Base-by-base conservation (phyloP, 1,284 basidiomycete genomes). In the Anthracocystis setariae region DNA sequence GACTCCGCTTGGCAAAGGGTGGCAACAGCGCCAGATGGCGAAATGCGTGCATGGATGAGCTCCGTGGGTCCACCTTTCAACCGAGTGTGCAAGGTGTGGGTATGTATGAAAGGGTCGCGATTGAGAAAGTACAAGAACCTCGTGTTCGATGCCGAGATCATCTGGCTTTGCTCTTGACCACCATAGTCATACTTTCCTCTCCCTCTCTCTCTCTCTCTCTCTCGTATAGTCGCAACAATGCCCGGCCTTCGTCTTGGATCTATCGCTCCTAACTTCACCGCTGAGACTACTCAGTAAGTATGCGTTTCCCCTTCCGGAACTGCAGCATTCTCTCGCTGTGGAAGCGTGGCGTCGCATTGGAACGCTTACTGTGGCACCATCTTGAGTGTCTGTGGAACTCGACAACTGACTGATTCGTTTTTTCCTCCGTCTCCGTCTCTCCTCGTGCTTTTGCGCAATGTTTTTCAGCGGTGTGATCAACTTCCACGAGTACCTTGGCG, bases 401-500 rank as follows among this genome's bases (percentile, higher is more conserved):
- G 32, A 33, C 32, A 33, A 8, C 32, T 8, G 15, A 33, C 32
- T 33, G 32, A 33, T n/a, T 15, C 44, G 24, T 13, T 18, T 18
- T 20, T 12, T 32, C 20, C 15, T 25, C 37, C 9, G 15, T 18
- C 27, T 17, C 18, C 17, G 13, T 21, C 23, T 15, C 8, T 37
- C 17, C 23, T 20, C 9, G 23, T 51, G 18, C 27, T 44, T n/a
- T n/a, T 23, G 23, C 21, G 20, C 10, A 23, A n/a, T n/a, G 21
- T 21, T 29, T 17, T 24, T 15, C 56, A 77, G 73, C 20, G 81
- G 81, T 27, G 54, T 57, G 7, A 64, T 82, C 56, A 65, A 89
- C 79, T 97, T 97, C 87, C 93, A 96, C 84, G 89, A 96, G 42
- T 98, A 90, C 89, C 89, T 93, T 78, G 91, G 89, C 45, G 86